A percentile compares a stretch with the other conserved stretches of the same genome.
phyloP scores from a whole-genome alignment of 2,329 filamentous ascomycete genomes.

The Scolecobasidium constrictum region DNA sequence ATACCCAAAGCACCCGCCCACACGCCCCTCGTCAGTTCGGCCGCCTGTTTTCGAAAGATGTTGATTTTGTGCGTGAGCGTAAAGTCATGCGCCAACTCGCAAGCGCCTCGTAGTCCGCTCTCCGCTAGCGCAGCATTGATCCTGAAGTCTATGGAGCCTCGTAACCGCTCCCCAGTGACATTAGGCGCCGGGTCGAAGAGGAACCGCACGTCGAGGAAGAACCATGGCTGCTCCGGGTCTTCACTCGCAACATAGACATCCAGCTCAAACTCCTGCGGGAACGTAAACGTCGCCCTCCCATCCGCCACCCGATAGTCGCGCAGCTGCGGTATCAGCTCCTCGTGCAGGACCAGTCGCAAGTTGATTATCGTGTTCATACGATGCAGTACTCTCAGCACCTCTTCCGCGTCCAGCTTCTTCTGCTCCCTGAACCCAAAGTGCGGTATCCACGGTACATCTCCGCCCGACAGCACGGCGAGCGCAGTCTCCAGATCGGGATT shows the following conservation, averaged over 20 bases:
- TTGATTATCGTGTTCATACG: slow-evolving; percentile 77
- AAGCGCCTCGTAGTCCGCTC: slow-evolving; percentile 69
- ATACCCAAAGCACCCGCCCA: slow-evolving; percentile 74
- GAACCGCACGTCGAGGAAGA: slow-evolving; percentile 87
- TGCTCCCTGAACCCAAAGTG: slow-evolving; percentile 44
- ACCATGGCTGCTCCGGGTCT: slow-evolving; percentile 73
- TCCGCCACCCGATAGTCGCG: slow-evolving; percentile 66
- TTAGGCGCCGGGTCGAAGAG: slow-evolving; percentile 59
- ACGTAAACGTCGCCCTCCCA: slow-evolving; percentile 81
- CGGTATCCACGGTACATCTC: slow-evolving; percentile 67
- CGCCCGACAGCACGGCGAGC: slow-evolving; percentile 70
- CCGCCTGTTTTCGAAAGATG: slow-evolving; percentile 67
- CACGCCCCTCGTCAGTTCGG: slow-evolving; percentile 53
- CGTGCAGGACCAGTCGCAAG: slow-evolving; percentile 73
- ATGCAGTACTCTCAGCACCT: slow-evolving; percentile 63
- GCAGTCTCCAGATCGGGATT: slow-evolving; percentile 89
- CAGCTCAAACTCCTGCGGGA: slow-evolving; percentile 79
- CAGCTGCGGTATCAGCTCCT: slow-evolving; percentile 71
- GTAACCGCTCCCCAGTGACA: slow-evolving; percentile 49
- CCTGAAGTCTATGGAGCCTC: slow-evolving; percentile 8
- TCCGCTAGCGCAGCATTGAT: slow-evolving; percentile 51
- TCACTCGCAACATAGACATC: slow-evolving; percentile 87
- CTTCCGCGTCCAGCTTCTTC: slow-evolving; percentile 50
- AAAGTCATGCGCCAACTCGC: slow-evolving; percentile 77
- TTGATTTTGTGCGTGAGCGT: slow-evolving; percentile 84